Evolutionary conservation across 495 filamentous ascomycete genomes (phyloP), one percentile per base, ranked within the genome.

Genomic region (Neurospora terricola): DNA sequence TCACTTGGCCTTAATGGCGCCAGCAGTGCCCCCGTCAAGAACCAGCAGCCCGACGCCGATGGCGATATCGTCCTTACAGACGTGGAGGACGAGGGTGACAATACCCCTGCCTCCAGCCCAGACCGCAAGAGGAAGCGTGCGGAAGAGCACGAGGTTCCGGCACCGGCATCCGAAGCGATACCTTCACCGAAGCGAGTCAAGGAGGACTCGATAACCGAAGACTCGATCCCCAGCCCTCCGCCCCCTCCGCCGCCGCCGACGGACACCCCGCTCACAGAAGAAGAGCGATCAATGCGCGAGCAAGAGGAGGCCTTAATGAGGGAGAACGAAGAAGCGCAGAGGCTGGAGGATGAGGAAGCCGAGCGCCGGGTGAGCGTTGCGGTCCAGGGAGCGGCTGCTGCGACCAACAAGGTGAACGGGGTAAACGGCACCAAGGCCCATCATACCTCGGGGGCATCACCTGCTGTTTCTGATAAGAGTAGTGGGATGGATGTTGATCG

Each of bases 81-180:
- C 27, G 76, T 79, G 4, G 84, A 83, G 69, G 85, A 88, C 72
- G 81, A 83, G 68, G 85, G 87, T 72, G 81, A 86, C 34, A 86
- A 82, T 30, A 86, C 75, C 45, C 73, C 74, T 1, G 71, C 72
- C 21, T 73, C 74, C 73, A 73, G 9, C 34, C 45, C 75, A 72
- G 82, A 85, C 37, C 82, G 88, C 30, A 94, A 94, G 81, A 87
- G 91, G 18, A 92, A 92, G 80, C 84, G 89, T 40, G 84, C 86
- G 30, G 77, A 84, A n/a, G 81, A 81, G 23, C 76, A 76, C 6
- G 79, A 80, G 2, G 77, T 72, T 10, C 77, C 74, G 14, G 81
- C 72, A 18, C 81, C 81, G 1, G 77, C 82, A 6, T 83, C 85
- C 37, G 87, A 86, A 66, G 5, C 14, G 74, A 81, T 81, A 1